These are phyloP conservation scores for Skeletonema grethae DNA, from an alignment of 108 stramenopile species.

Conservation along the genomic window DNA sequence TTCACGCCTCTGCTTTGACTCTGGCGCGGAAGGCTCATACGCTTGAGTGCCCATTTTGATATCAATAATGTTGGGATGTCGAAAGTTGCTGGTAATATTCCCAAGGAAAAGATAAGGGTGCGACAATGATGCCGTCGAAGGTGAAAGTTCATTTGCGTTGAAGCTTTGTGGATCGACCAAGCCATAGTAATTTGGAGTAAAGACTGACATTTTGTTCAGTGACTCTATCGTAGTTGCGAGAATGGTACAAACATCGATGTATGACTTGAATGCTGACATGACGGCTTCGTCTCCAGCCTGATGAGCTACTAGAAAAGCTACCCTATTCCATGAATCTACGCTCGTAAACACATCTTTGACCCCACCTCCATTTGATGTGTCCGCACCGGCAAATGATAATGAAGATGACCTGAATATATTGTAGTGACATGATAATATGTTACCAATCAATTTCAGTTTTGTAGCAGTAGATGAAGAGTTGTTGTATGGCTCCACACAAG, in stretches of 20 bases:
- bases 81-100: constrained; percentile 58
- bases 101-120: constrained; percentile 66
- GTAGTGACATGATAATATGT: not conserved
- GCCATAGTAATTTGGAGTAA: constrained; percentile 71
- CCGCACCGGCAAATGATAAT: not conserved
- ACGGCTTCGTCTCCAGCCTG: constrained; percentile 30
- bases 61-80: constrained; percentile 79
- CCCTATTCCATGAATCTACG: not conserved
- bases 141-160: not conserved
- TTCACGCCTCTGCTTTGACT: constrained; percentile 68
- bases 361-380: not conserved
- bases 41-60: constrained; percentile 87
- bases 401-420: constrained; percentile 14
- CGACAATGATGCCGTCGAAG: constrained; percentile 9
- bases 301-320: constrained; percentile 23
- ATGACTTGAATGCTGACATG: constrained; percentile 10
- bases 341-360: not conserved
- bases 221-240: constrained; percentile 51
- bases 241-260: constrained; percentile 29
- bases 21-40: constrained; percentile 74
- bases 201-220: constrained; percentile 49
- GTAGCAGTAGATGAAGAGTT: constrained; percentile 1
- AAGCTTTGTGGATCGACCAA: constrained; percentile 36
- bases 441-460: not conserved
- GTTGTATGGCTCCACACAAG: not conserved